These are phyloP conservation scores for Russula abietina DNA, from an alignment of 768 basidiomycete genomes.

Conservation along the genomic window DNA sequence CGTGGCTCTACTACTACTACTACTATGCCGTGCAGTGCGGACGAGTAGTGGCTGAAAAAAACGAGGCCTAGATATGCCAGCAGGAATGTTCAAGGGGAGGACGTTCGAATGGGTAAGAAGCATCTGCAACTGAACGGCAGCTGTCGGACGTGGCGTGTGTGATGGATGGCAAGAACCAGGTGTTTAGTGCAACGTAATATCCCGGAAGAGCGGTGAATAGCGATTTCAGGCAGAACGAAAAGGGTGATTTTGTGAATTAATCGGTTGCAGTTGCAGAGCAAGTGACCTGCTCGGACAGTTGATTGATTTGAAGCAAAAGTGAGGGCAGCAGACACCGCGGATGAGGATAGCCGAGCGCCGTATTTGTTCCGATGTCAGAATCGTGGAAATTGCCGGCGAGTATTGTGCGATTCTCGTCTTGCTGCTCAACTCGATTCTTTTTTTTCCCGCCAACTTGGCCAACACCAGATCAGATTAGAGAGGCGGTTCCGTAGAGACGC, in stretches of 20 bases:
- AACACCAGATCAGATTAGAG: background rate
- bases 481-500: background rate
- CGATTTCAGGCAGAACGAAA: background rate
- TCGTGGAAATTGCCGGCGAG: background rate
- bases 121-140: conserved; percentile 7
- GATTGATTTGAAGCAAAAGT: too few relatives aligned
- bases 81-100: background rate
- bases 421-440: background rate
- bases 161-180: background rate
- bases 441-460: background rate
- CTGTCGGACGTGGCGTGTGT: background rate
- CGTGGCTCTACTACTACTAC: too few relatives aligned
- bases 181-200: background rate
- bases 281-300: background rate
- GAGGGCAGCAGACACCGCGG: background rate
- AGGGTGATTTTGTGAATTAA: background rate
- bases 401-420: background rate
- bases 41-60: background rate
- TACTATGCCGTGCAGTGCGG: conserved; percentile 3
- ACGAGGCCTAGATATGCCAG: background rate
- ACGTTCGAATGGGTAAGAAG: background rate
- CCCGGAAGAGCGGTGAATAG: background rate
- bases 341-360: background rate
- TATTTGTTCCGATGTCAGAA: background rate
- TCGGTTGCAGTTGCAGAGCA: background rate